phyloP scores from a whole-genome alignment of 2,329 filamentous ascomycete genomes.

The Colletotrichum tropicicola region DNA sequence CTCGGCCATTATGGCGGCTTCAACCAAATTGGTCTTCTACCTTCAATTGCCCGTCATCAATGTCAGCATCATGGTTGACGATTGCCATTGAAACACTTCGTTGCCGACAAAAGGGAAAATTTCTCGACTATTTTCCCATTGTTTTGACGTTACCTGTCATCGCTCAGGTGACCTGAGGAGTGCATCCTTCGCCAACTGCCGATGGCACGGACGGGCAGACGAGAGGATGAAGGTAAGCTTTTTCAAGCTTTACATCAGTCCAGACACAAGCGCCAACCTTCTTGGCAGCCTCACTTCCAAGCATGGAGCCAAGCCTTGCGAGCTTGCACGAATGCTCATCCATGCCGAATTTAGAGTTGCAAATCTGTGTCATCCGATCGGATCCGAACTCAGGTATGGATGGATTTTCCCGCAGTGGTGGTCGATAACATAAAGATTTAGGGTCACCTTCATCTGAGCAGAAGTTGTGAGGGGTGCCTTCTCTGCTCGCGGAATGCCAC shows the following conservation, averaged over 20 bases:
- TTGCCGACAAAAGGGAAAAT: not conserved
- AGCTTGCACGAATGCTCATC: not conserved
- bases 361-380: slow-evolving; percentile 30
- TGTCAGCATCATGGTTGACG: too few relatives aligned
- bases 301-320: not conserved
- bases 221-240: slow-evolving; percentile 5
- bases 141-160: not conserved
- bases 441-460: not conserved
- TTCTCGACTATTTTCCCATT: not conserved
- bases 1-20: not conserved
- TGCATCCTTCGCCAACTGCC: not conserved
- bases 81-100: not conserved
- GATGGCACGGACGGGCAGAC: slow-evolving; percentile 10
- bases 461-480: not conserved
- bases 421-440: slow-evolving; percentile 15
- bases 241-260: slow-evolving; percentile 14
- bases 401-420: not conserved
- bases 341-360: slow-evolving; percentile 18
- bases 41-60: too few relatives aligned
- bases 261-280: slow-evolving; percentile 27
- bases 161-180: not conserved
- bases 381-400: slow-evolving; percentile 5
- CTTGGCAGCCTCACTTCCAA: slow-evolving; percentile 25
- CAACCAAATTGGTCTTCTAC: too few relatives aligned
- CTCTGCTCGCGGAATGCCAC: not conserved